A percentile compares a stretch with the other conserved stretches of the same genome.
These are phyloP conservation scores for Pelargonium myrrhifolium DNA, from an alignment of 441 rosid genomes.

Conservation along the genomic window DNA sequence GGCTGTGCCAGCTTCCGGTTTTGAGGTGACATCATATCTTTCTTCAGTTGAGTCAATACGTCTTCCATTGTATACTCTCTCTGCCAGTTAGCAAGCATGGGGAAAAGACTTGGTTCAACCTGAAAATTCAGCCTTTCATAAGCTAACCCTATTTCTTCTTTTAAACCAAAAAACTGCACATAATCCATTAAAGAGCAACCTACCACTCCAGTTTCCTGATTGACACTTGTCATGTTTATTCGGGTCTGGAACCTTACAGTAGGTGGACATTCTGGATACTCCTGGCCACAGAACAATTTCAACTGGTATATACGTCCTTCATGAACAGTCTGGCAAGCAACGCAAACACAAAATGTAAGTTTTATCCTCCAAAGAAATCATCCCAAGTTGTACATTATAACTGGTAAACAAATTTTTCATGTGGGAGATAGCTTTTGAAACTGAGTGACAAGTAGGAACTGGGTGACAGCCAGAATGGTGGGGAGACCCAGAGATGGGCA, in stretches of 20 bases:
- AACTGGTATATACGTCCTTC: slow-evolving; percentile 93
- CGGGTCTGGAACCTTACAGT: slow-evolving; percentile 88
- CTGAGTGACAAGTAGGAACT: no score
- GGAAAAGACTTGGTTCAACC: slow-evolving; percentile 90
- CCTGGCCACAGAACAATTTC: slow-evolving; percentile 96
- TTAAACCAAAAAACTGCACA: not conserved
- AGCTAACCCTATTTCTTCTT: not conserved
- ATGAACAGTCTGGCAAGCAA: slow-evolving; percentile 62
- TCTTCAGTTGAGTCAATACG: slow-evolving; percentile 84
- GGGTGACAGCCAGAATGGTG: no score
- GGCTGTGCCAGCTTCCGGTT: slow-evolving; percentile 97
- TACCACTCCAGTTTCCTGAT: slow-evolving; percentile 97
- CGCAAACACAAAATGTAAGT: not conserved
- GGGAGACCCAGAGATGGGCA: no score
- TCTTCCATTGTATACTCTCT: slow-evolving; percentile 95
- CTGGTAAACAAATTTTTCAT: no score
- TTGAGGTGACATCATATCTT: slow-evolving; percentile 84
- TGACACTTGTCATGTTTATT: slow-evolving; percentile 85
- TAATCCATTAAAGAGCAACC: no score
- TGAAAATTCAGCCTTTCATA: slow-evolving; percentile 16
- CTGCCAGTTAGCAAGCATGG: slow-evolving; percentile 84
- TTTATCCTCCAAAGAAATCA: not conserved
- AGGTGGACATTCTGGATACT: slow-evolving; percentile 96
- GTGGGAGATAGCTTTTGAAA: no score
- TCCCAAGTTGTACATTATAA: no score